Percentiles rank a stretch among this genome's conserved stretches.
phyloP scores from a whole-genome alignment of 2,329 filamentous ascomycete species.

The Aspergillus puulaauensis region DNA sequence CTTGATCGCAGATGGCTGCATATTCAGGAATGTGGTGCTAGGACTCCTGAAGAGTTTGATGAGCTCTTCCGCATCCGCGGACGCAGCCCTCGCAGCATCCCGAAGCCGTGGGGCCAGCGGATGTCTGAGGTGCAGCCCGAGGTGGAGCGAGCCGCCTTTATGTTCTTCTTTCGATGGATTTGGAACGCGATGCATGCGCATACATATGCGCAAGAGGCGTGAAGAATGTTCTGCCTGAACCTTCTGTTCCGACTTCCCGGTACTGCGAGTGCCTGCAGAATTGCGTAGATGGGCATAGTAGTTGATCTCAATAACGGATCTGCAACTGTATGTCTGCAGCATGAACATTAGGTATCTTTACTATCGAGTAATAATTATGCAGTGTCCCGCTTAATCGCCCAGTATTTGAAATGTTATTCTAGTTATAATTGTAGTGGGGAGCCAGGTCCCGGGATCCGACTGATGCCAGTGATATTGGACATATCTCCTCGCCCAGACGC shows the following conservation, averaged over 20 bases:
- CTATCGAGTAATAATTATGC: neutral
- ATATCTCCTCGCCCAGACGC: neutral
- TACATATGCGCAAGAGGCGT: constrained; percentile 4
- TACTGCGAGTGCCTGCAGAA: neutral
- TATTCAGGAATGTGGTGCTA: constrained; percentile 5
- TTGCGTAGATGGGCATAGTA: neutral
- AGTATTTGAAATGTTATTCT: neutral
- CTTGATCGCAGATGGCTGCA: neutral
- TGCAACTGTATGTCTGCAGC: too few species aligned
- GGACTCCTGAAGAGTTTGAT: neutral
- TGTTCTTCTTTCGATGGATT: neutral
- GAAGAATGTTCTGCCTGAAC: constrained; percentile 8
- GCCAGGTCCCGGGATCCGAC: neutral
- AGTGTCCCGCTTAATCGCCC: too few species aligned
- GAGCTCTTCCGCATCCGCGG: constrained; percentile 3
- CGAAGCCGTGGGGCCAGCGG: neutral
- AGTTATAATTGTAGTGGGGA: neutral
- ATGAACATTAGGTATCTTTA: neutral
- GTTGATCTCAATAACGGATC: neutral
- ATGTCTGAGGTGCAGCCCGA: constrained; percentile 4
- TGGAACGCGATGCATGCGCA: constrained; percentile 6
- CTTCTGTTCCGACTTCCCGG: neutral
- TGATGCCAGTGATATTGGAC: neutral
- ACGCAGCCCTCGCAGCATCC: neutral
- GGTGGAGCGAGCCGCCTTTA: neutral